phyloP scores from a whole-genome alignment of 2,329 filamentous ascomycete species.

The Cercospora sp. region DNA sequence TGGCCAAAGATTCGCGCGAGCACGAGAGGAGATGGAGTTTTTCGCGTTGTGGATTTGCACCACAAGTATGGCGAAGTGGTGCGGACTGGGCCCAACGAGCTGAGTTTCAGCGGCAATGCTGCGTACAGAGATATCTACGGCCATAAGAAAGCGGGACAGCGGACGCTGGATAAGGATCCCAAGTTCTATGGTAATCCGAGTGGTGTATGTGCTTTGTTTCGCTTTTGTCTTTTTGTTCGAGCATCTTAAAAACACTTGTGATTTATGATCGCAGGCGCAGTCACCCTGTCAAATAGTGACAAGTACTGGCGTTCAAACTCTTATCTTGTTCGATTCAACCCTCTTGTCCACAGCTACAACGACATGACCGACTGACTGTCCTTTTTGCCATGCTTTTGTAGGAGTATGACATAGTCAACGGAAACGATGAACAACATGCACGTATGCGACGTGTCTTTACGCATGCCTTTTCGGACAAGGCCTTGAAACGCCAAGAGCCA shows the following conservation, averaged over 20 bases:
- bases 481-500: constrained; percentile 43
- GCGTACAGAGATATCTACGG: constrained; percentile 46
- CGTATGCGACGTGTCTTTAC: constrained; percentile 44
- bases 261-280: neutral
- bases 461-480: constrained; percentile 45
- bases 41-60: constrained; percentile 3
- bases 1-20: neutral
- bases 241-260: neutral
- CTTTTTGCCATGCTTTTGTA: neutral
- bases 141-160: constrained; percentile 23
- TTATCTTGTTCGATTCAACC: neutral
- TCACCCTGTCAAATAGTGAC: neutral
- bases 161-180: constrained; percentile 12
- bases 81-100: constrained; percentile 46
- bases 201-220: neutral
- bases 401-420: constrained; percentile 11
- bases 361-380: neutral
- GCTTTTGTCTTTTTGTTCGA: neutral
- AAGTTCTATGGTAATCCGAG: constrained; percentile 23
- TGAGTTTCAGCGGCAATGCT: constrained; percentile 45
- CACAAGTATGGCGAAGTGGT: constrained; percentile 49
- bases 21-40: neutral
- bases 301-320: neutral
- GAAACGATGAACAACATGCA: constrained; percentile 37
- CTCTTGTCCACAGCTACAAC: neutral